Conservation (phyloP, 192 early-diverging fungal species). For the Entrophospora sp. region DNA sequence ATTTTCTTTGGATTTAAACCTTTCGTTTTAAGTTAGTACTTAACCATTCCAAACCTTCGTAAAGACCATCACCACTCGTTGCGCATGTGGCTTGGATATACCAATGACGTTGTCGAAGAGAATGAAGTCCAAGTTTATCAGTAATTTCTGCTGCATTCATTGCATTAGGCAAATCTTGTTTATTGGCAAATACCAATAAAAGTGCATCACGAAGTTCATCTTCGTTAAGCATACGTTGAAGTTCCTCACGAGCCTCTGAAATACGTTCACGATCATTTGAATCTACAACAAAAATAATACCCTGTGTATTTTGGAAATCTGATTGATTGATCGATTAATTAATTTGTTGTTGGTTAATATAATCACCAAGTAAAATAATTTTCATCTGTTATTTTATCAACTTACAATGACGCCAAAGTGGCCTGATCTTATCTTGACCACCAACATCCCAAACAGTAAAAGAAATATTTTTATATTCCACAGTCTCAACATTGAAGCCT, state of each 20-base stretch:
- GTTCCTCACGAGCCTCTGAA: constrained; percentile 86
- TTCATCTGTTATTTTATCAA: constrained; percentile 16
- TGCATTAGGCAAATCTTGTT: constrained; percentile 97
- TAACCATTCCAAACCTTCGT: constrained; percentile 96
- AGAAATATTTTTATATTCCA: constrained; percentile 96
- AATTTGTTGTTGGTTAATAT: background rate
- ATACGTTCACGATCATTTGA: constrained; percentile 94
- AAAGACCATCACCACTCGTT: constrained; percentile 90
- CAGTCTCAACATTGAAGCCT: constrained; percentile 98
- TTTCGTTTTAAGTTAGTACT: constrained; percentile 56
- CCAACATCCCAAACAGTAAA: constrained; percentile 99
- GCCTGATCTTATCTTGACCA: constrained; percentile 97
- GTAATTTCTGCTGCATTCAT: constrained; percentile 91
- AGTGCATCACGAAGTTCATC: constrained; percentile 88
- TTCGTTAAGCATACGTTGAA: constrained; percentile 92
- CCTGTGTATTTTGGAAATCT: constrained; percentile 97
- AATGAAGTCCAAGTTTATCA: constrained; percentile 84
- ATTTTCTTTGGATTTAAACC: constrained; percentile 25
- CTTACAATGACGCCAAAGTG: constrained; percentile 95
- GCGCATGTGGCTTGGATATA: constrained; percentile 92
- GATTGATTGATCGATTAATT: background rate
- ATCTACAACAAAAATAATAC: constrained; percentile 96
- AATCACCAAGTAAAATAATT: background rate
- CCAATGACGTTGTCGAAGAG: constrained; percentile 78
- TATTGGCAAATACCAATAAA: constrained; percentile 96